phyloP scores from a whole-genome alignment of 2,329 filamentous ascomycete genomes.

The Xylariaceae sp. region DNA sequence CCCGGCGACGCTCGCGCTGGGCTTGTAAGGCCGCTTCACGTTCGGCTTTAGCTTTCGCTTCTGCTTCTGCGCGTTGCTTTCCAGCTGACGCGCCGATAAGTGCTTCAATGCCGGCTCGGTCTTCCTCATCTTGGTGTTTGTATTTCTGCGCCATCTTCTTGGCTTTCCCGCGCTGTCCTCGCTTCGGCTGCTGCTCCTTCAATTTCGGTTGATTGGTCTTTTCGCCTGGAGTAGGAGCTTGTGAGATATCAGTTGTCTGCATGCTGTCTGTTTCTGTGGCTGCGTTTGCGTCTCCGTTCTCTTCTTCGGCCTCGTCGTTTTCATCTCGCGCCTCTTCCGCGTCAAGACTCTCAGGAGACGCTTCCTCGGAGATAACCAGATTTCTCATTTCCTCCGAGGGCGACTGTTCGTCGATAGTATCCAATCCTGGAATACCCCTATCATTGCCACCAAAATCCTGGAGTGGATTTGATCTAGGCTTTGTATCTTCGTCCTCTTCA shows the following conservation, averaged over 20 bases:
- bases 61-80: constrained; percentile 65
- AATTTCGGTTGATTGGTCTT: constrained; percentile 35
- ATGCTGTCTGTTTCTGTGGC: constrained; percentile 25
- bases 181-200: constrained; percentile 51
- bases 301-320: constrained; percentile 36
- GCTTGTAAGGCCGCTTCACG: constrained; percentile 71
- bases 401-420: constrained; percentile 15
- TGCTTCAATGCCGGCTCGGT: constrained; percentile 76
- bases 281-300: constrained; percentile 27
- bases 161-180: constrained; percentile 77
- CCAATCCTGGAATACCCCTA: constrained; percentile 22
- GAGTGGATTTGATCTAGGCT: constrained; percentile 35
- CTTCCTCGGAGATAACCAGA: constrained; percentile 11
- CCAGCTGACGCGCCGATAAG: constrained; percentile 77
- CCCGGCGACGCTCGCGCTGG: constrained; percentile 70
- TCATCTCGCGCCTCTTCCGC: not conserved
- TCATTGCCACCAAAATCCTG: constrained; percentile 29
- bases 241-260: constrained; percentile 30
- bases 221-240: constrained; percentile 24
- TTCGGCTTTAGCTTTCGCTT: constrained; percentile 63
- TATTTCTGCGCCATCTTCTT: constrained; percentile 91
- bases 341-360: constrained; percentile 4
- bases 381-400: constrained; percentile 24
- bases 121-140: constrained; percentile 90
- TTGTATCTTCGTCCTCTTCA: constrained; percentile 28